A percentile compares a stretch with the other conserved stretches of the same genome.
These are phyloP conservation scores for Ogataea hybrid DNA, from an alignment of 1,139 yeast genomes.

Conservation along the genomic window DNA sequence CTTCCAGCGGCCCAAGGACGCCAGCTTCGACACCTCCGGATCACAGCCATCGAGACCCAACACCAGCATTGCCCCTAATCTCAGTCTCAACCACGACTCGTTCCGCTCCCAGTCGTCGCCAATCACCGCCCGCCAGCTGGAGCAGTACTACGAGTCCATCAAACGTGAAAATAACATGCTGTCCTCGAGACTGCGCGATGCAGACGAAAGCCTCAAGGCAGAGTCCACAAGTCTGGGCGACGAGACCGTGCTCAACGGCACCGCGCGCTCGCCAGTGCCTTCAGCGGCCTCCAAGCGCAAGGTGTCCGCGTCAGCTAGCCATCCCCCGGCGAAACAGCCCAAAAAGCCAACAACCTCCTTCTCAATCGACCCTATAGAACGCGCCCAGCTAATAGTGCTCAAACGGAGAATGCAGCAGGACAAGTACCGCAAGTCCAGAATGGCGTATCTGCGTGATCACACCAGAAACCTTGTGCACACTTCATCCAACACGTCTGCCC, in stretches of 20 bases:
- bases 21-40: neutral
- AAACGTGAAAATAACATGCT: conserved; percentile 22
- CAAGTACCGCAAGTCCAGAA: conserved; percentile 27
- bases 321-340: conserved; percentile 3
- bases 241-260: conserved; percentile 2
- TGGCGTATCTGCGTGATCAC: conserved; percentile 27
- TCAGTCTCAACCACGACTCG: conserved; percentile 11
- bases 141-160: conserved; percentile 27
- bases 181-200: conserved; percentile 15
- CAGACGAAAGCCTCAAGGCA: conserved; percentile 14
- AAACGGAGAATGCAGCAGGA: conserved; percentile 33
- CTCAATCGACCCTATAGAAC: conserved; percentile 30
- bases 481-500: conserved; percentile 9
- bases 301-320: conserved; percentile 4
- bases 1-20: conserved; percentile 5
- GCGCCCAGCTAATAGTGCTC: conserved; percentile 30
- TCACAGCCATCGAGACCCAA: neutral
- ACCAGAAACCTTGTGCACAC: conserved; percentile 26
- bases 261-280: neutral
- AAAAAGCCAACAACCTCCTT: conserved; percentile 9
- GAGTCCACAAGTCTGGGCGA: conserved; percentile 19
- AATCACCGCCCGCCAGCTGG: conserved; percentile 26
- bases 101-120: conserved; percentile 12
- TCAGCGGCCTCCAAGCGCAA: conserved; percentile 5
- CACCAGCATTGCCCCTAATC: conserved; percentile 1